Percentiles rank a stretch among this genome's conserved stretches.
Evolutionary conservation across 768 basidiomycete genomes (phyloP).

Genomic region (Obba rivulosa): DNA sequence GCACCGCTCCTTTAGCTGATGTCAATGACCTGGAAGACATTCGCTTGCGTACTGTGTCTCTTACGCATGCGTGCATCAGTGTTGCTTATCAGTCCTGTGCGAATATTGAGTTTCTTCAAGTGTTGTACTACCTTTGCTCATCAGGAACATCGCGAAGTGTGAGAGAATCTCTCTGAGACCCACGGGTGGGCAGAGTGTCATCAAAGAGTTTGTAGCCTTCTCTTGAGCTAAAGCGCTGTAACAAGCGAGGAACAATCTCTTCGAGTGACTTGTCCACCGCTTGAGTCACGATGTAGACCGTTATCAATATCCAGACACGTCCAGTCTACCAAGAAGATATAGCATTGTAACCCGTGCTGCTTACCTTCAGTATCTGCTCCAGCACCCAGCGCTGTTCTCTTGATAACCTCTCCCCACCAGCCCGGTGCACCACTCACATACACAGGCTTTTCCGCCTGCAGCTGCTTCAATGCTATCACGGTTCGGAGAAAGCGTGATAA

Average conservation of each 20-base stretch:
- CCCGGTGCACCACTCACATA: conserved; percentile 48
- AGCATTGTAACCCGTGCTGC: conserved; percentile 4
- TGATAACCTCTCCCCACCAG: conserved; percentile 82
- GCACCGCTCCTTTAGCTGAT: conserved; percentile 30
- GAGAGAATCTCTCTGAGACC: conserved; percentile 15
- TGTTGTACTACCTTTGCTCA: conserved; percentile 32
- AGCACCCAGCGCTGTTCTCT: conserved; percentile 67
- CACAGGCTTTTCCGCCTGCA: conserved; percentile 55
- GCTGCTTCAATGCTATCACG: conserved; percentile 36
- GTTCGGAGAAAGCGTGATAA: background rate
- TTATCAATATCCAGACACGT: background rate
- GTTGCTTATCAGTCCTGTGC: conserved; percentile 65
- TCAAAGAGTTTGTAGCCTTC: conserved; percentile 64
- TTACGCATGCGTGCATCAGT: conserved; percentile 67
- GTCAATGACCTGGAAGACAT: background rate
- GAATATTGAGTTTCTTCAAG: conserved; percentile 41
- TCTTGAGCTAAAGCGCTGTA: conserved; percentile 62
- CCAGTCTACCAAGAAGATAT: background rate
- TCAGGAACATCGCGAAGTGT: background rate
- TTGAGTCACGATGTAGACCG: conserved; percentile 24
- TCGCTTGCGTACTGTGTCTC: conserved; percentile 15
- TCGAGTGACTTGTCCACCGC: conserved; percentile 49
- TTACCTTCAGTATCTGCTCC: conserved; percentile 57
- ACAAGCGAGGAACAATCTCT: conserved; percentile 55
- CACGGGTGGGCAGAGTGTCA: conserved; percentile 44